phyloP scores from a whole-genome alignment of 2,329 filamentous ascomycete genomes.

The Paecilomyces fulvus region DNA sequence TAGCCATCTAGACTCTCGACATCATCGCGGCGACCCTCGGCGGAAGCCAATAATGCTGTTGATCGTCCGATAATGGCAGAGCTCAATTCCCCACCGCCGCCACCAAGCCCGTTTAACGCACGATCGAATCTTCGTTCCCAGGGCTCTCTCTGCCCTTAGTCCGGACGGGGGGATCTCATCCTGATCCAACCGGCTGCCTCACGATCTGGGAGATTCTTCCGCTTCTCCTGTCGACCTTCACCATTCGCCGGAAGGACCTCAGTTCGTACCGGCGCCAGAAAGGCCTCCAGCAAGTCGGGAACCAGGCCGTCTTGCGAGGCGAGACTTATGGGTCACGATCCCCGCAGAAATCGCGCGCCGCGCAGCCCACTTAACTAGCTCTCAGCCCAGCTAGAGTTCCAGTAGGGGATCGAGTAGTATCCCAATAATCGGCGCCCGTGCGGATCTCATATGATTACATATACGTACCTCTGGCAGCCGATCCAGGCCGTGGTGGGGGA shows the following conservation, averaged over 20 bases:
- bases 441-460: not conserved
- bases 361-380: not conserved
- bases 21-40: not conserved
- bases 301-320: not conserved
- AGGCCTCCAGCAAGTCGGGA: not conserved
- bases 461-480: not conserved
- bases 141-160: not conserved
- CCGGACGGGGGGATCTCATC: not conserved
- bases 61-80: not conserved
- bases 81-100: not conserved
- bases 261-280: not conserved
- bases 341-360: not conserved
- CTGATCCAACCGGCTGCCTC: not conserved
- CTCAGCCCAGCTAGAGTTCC: not conserved
- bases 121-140: not conserved
- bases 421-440: not conserved
- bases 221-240: not conserved
- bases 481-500: not conserved
- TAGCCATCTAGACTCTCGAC: not conserved
- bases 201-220: not conserved
- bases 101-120: not conserved
- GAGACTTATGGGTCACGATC: not conserved
- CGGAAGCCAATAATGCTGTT: not conserved
- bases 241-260: not conserved
- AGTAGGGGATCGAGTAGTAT: not conserved